Conservation (phyloP, 495 filamentous ascomycete species). For the Penicillium lividum region DNA sequence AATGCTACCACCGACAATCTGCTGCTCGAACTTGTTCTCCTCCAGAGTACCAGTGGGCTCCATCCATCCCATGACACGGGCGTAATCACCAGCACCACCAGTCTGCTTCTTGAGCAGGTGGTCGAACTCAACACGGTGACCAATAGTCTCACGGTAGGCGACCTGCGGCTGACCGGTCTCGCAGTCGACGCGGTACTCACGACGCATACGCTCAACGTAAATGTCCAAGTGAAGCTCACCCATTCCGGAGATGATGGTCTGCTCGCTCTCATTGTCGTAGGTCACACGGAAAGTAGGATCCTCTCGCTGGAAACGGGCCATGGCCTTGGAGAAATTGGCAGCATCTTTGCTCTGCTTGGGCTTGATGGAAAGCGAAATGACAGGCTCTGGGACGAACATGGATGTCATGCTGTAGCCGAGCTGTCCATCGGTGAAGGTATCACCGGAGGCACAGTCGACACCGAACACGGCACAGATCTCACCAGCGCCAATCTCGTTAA, state of each 20-base stretch:
- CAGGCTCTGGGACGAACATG: slow-evolving; percentile 98
- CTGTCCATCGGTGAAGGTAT: slow-evolving; percentile 94
- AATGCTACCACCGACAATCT: slow-evolving; percentile 86
- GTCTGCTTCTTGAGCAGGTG: slow-evolving; percentile 95
- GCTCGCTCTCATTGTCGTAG: slow-evolving; percentile 84
- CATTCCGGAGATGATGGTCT: slow-evolving; percentile 99
- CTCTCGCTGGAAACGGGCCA: slow-evolving; percentile 98
- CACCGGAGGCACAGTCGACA: slow-evolving; percentile 95
- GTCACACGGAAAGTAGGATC: slow-evolving; percentile 97
- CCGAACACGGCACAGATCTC: slow-evolving; percentile 99
- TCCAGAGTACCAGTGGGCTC: slow-evolving; percentile 76
- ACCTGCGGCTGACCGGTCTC: slow-evolving; percentile 96
- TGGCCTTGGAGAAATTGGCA: slow-evolving; percentile 96
- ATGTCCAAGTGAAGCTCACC: slow-evolving; percentile 96
- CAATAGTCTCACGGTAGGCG: slow-evolving; percentile 95
- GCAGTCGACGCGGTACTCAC: slow-evolving; percentile 96
- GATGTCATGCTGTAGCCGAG: slow-evolving; percentile 96
- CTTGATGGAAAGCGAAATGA: slow-evolving; percentile 96
- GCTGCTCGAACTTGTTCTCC: slow-evolving; percentile 81
- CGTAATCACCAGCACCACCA: slow-evolving; percentile 94
- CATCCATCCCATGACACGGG: slow-evolving; percentile 89
- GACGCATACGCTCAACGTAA: slow-evolving; percentile 96
- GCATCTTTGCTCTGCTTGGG: slow-evolving; percentile 92
- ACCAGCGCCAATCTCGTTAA: slow-evolving; percentile 85
- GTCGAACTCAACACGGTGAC: slow-evolving; percentile 75